phyloP scores from a whole-genome alignment of 2,329 filamentous ascomycete species.

The Cladosporium sp. region DNA sequence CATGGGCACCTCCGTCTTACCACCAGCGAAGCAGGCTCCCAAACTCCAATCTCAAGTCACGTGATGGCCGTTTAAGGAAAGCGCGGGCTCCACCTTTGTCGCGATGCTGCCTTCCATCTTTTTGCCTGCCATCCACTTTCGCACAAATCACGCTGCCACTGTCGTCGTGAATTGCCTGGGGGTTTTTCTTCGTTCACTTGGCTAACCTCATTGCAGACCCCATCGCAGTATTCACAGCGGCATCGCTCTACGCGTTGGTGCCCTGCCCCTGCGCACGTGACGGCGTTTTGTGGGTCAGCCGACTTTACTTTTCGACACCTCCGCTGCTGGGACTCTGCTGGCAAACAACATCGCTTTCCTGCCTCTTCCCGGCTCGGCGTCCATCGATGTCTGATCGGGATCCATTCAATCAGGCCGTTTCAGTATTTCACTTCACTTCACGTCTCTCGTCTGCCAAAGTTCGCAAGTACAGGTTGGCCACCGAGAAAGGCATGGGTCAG shows the following conservation, averaged over 20 bases:
- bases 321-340: constrained; percentile 8
- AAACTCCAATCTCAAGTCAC: not conserved
- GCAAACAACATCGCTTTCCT: constrained; percentile 6
- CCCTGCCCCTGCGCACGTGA: not conserved
- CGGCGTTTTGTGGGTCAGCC: constrained; percentile 11
- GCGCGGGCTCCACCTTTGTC: constrained; percentile 6
- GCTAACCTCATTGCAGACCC: not conserved
- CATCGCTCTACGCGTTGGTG: not conserved
- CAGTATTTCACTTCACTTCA: constrained; percentile 27
- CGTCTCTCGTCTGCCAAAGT: constrained; percentile 26
- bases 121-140: not conserved
- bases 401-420: constrained; percentile 11
- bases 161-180: not conserved
- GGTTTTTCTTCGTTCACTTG: not conserved
- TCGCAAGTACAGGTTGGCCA: constrained; percentile 24
- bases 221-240: not conserved
- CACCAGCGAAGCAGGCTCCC: not conserved
- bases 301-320: constrained; percentile 13
- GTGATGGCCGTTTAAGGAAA: constrained; percentile 10
- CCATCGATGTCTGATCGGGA: constrained; percentile 1
- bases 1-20: not conserved
- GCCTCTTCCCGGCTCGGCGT: not conserved
- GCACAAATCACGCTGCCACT: not conserved
- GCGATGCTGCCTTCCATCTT: constrained; percentile 1
- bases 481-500: constrained; percentile 23